phyloP scores from a whole-genome alignment of 192 early-diverging fungal species.

The Thamnidium elegans region DNA sequence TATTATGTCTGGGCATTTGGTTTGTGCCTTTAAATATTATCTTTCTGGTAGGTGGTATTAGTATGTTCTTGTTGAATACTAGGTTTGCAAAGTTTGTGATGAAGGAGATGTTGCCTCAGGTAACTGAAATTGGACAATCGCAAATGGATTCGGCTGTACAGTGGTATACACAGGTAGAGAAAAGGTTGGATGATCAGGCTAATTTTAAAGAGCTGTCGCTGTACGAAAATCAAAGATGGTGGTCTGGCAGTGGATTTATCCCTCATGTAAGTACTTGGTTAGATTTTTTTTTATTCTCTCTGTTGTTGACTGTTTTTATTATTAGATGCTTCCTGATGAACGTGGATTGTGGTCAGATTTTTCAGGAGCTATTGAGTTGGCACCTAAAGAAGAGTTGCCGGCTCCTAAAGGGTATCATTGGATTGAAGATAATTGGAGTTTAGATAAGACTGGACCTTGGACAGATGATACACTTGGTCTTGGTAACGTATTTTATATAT shows the following conservation, averaged over 20 bases:
- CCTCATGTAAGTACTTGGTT: conserved; percentile 21
- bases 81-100: conserved; percentile 43
- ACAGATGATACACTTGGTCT: conserved; percentile 30
- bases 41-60: conserved; percentile 52
- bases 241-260: conserved; percentile 25
- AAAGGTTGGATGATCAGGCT: conserved; percentile 6
- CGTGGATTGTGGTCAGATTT: conserved; percentile 36
- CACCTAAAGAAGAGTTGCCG: conserved; percentile 21
- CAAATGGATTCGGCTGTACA: background rate
- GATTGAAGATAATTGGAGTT: conserved; percentile 31
- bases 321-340: conserved; percentile 28
- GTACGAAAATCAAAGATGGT: conserved; percentile 37
- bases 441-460: conserved; percentile 38
- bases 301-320: background rate
- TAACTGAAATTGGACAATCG: background rate
- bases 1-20: conserved; percentile 38
- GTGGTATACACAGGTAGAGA: conserved; percentile 17
- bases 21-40: conserved; percentile 48
- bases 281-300: background rate
- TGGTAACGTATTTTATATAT: conserved; percentile 18
- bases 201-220: conserved; percentile 19
- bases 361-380: conserved; percentile 19
- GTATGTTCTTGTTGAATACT: conserved; percentile 60
- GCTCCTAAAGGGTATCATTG: conserved; percentile 36
- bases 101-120: conserved; percentile 16